Evolutionary conservation across 108 stramenopile genomes (phyloP), one percentile per base, ranked within the genome.

Genomic region (Cyclotella choctawhatcheeana): DNA sequence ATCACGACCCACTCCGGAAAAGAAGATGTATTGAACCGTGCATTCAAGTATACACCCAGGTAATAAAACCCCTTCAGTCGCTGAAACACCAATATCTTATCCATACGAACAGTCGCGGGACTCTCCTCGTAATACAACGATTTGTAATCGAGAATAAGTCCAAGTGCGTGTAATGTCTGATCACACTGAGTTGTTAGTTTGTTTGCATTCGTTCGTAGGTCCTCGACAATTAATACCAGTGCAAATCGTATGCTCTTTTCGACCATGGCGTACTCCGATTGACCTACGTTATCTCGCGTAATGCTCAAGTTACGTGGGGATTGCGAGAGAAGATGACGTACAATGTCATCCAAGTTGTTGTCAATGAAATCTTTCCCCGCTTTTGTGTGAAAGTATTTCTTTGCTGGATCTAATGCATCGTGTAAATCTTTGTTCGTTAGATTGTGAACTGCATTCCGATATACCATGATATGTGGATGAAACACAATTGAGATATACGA

Each of bases 201-300:
- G 47, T 48, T 10, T n/a, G 47, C 47, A 48, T 48, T 48, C 18
- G 8, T n/a, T 48, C 47, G 47, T n/a, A 48, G 17, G 47, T 48
- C 47, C 4, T 48, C 47, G 18, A n/a, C 18, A n/a, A n/a, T n/a
- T 4, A 48, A n/a, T n/a, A n/a, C 17, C 8, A 48, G 8, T 48
- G 47, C 47, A n/a, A 48, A 48, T n/a, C 47, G 47, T 10, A 48
- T 48, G n/a, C 47, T 48, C n/a, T 48, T 48, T 48, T 48, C 47
- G 18, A 48, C 47, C 47, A 48, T 48, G 47, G 47, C 47, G 17
- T 48, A 48, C 17, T 48, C 47, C 12, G 47, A 48, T 48, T 48
- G 47, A 48, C 47, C 47, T 8, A 48, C 4, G 17, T 8, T n/a
- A n/a, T 48, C 47, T 48, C 47, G 47, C 4, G 47, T n/a, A n/a